Conservation (phyloP, 306 rosid species). For the Cicer arietinum region DNA sequence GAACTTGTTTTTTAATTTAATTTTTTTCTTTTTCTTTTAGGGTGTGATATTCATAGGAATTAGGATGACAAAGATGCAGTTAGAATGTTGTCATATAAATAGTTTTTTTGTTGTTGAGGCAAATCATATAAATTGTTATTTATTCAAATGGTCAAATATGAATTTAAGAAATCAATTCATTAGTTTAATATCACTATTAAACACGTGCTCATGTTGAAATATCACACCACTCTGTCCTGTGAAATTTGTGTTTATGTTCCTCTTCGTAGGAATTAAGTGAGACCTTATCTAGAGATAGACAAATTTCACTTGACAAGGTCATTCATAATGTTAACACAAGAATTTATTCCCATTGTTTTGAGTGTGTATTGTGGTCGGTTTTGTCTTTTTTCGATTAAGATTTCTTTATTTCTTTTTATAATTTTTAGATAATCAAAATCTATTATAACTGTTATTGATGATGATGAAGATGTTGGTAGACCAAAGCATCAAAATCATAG, state of each 20-base stretch:
- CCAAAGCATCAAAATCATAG: too few species aligned
- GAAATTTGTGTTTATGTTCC: neutral
- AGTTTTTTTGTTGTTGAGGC: too few species aligned
- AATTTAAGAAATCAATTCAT: conserved; percentile 3
- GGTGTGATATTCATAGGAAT: neutral
- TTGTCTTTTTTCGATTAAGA: neutral
- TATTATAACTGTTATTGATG: neutral
- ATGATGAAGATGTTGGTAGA: too few species aligned
- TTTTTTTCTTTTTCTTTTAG: neutral
- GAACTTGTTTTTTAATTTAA: conserved; percentile 18
- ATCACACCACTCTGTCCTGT: neutral
- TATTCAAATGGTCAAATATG: conserved; percentile 2
- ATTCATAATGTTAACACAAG: neutral
- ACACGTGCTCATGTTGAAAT: conserved; percentile 5
- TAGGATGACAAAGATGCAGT: conserved; percentile 8
- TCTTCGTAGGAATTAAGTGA: neutral
- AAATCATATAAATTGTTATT: neutral
- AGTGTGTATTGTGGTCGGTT: conserved; percentile 9
- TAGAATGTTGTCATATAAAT: conserved; percentile 9
- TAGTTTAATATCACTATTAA: neutral
- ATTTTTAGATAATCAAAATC: neutral
- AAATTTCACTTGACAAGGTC: neutral
- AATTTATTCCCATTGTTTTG: neutral
- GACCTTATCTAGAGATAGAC: neutral
- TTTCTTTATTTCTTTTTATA: neutral